These are phyloP conservation scores for Pyrenochaeta sp. DNA, from an alignment of 2,329 filamentous ascomycete species.

Conservation along the genomic window DNA sequence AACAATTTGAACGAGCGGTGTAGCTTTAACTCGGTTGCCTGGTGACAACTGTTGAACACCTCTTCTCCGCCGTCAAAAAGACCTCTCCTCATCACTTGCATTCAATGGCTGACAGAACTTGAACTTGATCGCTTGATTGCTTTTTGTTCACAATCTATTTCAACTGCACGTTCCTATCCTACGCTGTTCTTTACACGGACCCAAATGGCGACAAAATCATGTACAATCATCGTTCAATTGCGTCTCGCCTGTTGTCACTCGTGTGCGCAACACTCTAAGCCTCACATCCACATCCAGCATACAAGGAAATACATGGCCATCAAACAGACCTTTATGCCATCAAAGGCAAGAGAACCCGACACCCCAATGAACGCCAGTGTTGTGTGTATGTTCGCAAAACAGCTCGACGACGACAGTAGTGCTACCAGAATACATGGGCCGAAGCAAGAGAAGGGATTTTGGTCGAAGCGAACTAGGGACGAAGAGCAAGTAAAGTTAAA, in stretches of 20 bases:
- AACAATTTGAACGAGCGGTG: too few relatives aligned
- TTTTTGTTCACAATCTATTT: constrained; percentile 3
- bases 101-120: too few relatives aligned
- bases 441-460: background rate
- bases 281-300: background rate
- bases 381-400: background rate
- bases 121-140: background rate
- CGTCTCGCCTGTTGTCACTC: background rate
- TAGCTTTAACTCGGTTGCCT: too few relatives aligned
- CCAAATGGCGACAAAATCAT: background rate
- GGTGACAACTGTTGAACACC: background rate
- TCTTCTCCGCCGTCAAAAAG: too few relatives aligned
- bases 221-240: background rate
- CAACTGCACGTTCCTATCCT: background rate
- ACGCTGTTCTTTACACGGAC: background rate
- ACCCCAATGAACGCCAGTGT: background rate
- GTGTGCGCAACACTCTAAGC: background rate
- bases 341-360: background rate
- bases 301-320: constrained; percentile 2
- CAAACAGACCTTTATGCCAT: constrained; percentile 1
- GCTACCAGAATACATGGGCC: background rate
- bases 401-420: background rate
- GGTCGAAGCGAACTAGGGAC: background rate
- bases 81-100: too few relatives aligned
- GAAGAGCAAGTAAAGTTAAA: constrained; percentile 1